Percentiles rank a stretch among this genome's conserved stretches.
phyloP scores from a whole-genome alignment of 345 rosid genomes.

The Eucalyptus sideroxylon region DNA sequence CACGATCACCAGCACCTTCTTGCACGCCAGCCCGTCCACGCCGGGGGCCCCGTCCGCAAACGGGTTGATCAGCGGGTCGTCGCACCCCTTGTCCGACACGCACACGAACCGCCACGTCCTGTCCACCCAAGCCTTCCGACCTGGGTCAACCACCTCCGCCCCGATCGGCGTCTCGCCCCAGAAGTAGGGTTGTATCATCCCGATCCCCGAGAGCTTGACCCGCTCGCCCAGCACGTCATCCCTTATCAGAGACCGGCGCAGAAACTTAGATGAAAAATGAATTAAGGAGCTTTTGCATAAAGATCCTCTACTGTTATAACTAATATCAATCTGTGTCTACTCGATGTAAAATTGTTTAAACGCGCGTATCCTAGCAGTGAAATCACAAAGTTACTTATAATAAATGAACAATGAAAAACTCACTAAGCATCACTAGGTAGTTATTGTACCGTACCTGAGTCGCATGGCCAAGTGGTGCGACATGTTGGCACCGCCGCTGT shows the following conservation, averaged over 20 bases:
- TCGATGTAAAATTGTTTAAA: neutral
- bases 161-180: conserved; percentile 59
- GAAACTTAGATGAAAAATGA: neutral
- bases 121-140: conserved; percentile 51
- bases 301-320: neutral
- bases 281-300: neutral
- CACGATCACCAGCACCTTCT: conserved; percentile 29
- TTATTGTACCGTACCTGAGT: neutral
- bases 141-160: conserved; percentile 19
- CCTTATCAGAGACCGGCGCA: neutral
- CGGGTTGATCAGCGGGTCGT: conserved; percentile 68
- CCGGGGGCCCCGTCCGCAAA: conserved; percentile 37
- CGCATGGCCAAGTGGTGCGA: conserved; percentile 47
- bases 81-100: conserved; percentile 23
- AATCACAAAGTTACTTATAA: neutral
- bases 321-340: neutral
- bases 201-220: conserved; percentile 39
- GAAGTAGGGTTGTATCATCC: conserved; percentile 58
- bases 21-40: conserved; percentile 31
- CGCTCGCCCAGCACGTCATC: neutral
- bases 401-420: neutral
- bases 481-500: conserved; percentile 71
- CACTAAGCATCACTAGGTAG: neutral
- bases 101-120: conserved; percentile 62
- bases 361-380: neutral